Conservation (phyloP, 352 stramenopile genomes). For the Aphanomyces stellatus region DNA sequence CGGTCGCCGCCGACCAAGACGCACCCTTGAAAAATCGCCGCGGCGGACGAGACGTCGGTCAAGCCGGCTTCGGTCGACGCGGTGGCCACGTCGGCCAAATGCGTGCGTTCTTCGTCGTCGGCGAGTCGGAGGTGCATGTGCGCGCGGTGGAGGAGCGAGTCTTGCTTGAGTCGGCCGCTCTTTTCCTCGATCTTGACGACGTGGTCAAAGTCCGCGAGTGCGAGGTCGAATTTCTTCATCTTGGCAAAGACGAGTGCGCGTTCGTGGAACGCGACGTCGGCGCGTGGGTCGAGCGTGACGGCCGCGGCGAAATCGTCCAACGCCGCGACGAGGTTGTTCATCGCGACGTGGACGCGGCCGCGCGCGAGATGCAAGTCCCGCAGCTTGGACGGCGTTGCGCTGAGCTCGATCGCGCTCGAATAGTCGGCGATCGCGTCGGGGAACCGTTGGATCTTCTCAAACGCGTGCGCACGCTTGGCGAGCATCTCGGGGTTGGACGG, state of each 20-base stretch:
- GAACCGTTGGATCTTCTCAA: conserved; percentile 42
- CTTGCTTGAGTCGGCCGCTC: conserved; percentile 26
- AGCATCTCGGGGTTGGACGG: conserved; percentile 60
- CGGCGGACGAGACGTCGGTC: neutral
- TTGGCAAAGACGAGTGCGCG: conserved; percentile 49
- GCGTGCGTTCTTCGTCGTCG: conserved; percentile 35
- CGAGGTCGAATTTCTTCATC: conserved; percentile 41
- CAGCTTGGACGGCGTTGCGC: conserved; percentile 25
- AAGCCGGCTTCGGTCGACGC: conserved; percentile 13
- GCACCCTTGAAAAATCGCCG: neutral
- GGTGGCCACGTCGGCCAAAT: conserved; percentile 32
- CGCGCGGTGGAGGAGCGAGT: conserved; percentile 52
- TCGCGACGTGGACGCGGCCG: conserved; percentile 40
- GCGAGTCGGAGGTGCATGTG: conserved; percentile 46
- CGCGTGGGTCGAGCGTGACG: conserved; percentile 57
- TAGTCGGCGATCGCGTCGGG: conserved; percentile 54
- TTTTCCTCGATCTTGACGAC: conserved; percentile 47
- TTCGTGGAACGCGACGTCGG: conserved; percentile 47
- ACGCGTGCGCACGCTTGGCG: conserved; percentile 51
- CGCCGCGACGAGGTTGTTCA: conserved; percentile 45
- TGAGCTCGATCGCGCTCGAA: conserved; percentile 48
- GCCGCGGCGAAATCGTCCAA: conserved; percentile 54
- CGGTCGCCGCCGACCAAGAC: conserved; percentile 13
- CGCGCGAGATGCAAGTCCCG: conserved; percentile 39
- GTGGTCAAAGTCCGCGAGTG: conserved; percentile 39